Base-by-base conservation (phyloP, 805 yeast species). In the Monosporozyma solicola region DNA sequence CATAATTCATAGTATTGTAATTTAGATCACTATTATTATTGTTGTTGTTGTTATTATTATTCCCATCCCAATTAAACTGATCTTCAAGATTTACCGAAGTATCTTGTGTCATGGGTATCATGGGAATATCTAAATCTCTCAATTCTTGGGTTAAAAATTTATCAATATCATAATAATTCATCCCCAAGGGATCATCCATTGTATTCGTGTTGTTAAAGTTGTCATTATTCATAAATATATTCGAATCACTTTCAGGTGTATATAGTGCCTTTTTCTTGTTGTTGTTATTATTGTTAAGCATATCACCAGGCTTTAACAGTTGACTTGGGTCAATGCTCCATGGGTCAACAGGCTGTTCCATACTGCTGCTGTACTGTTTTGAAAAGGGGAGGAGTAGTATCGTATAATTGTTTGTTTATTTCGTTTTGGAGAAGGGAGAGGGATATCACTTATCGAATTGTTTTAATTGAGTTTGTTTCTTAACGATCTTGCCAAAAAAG, bases 51-150 rank as follows among this genome's bases (percentile, higher is more conserved):
- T 48, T 60, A 51, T 51, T 59, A 25, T 39, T 46, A 7, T 7
- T 35, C 16, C 20, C 39, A 35, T 35, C 39, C 39, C 39, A 35
- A 39, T 39, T 39, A 7, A 20, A 39, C 20, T 39, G 43, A 13
- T 20, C 25, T 16, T 16, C 15, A 20, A 24, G 10, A 27, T 51
- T 41, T 16, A 8, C 8, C 2, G 8, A 31, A 7, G 5, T 20
- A 20, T 16, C 29, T 5, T 33, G 25, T 16, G 33, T 41, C 6
- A 53, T 44, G 13, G 69, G 66, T n/a, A 62, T 55, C 31, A 71
- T 59, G 7, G 87, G 84, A 47, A 85, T 84, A 59, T 79, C 87
- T 54, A 85, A 72, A 52, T 83, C 89, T 62, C 80, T 70, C 41
- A 84, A 67, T 2, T 85, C 76, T 56, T 80, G 82, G 43, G 79